These are phyloP conservation scores for Lachnellula hyalina DNA, from an alignment of 2,329 filamentous ascomycete species.

Conservation along the genomic window DNA sequence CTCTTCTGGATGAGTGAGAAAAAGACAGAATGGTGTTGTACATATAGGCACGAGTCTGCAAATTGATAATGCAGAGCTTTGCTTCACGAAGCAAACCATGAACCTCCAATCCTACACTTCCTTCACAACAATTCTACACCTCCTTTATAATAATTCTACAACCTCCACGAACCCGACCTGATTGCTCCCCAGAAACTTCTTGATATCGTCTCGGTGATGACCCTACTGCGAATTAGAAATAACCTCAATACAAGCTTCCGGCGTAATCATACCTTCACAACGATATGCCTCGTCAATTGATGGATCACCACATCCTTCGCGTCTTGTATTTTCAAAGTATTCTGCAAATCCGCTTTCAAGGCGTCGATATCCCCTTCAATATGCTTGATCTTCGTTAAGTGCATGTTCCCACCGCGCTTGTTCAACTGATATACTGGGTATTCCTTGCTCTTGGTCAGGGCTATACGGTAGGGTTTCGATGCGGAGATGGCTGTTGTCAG, in stretches of 20 bases:
- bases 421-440: slow-evolving; percentile 70
- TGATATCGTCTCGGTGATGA: slow-evolving; percentile 43
- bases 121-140: background rate
- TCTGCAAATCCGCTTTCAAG: slow-evolving; percentile 58
- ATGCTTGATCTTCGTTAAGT: slow-evolving; percentile 71
- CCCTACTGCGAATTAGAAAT: slow-evolving; percentile 33
- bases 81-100: slow-evolving; percentile 12
- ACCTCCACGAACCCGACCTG: slow-evolving; percentile 5
- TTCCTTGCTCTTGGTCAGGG: slow-evolving; percentile 63
- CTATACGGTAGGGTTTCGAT: slow-evolving; percentile 46
- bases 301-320: slow-evolving; percentile 43
- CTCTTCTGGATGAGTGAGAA: slow-evolving; percentile 10
- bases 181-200: slow-evolving; percentile 40
- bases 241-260: background rate
- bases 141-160: background rate
- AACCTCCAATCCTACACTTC: background rate
- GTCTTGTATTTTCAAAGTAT: slow-evolving; percentile 49
- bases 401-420: slow-evolving; percentile 71
- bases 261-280: slow-evolving; percentile 56
- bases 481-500: slow-evolving; percentile 6
- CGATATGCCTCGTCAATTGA: slow-evolving; percentile 63
- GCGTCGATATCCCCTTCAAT: slow-evolving; percentile 65
- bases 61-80: slow-evolving; percentile 14
- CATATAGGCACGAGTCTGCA: slow-evolving; percentile 23
- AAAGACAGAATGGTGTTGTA: slow-evolving; percentile 17